phyloP scores from a whole-genome alignment of 768 basidiomycete species.

The Russula vinacea region DNA sequence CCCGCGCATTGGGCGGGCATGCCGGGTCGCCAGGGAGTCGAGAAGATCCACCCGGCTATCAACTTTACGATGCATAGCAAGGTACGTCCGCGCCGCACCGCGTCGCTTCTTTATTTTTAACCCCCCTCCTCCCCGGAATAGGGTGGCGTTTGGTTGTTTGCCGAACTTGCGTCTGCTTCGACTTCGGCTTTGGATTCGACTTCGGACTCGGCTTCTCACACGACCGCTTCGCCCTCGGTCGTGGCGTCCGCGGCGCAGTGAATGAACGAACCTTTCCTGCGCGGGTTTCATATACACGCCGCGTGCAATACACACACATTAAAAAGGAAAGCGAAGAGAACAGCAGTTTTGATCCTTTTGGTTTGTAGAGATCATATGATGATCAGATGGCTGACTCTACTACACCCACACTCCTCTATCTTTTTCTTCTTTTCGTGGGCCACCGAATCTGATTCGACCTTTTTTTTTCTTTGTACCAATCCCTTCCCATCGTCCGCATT shows the following conservation, averaged over 20 bases:
- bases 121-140: too few species aligned
- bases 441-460: not conserved
- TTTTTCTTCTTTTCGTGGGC: not conserved
- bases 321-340: not conserved
- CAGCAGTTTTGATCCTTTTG: not conserved
- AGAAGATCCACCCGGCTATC: slow-evolving; percentile 28
- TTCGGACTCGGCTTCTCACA: not conserved
- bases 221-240: not conserved
- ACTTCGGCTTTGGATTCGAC: not conserved
- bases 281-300: not conserved
- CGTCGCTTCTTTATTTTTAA: too few species aligned
- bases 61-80: slow-evolving; percentile 29
- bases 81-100: too few species aligned
- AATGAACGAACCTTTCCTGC: not conserved
- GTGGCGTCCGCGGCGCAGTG: not conserved
- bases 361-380: not conserved
- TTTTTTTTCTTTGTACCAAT: not conserved
- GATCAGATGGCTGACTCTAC: not conserved
- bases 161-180: slow-evolving; percentile 9
- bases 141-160: slow-evolving; percentile 28
- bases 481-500: not conserved
- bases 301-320: too few species aligned
- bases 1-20: slow-evolving; percentile 29
- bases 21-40: slow-evolving; percentile 29
- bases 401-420: not conserved